A percentile compares a stretch with the other conserved stretches of the same genome.
Conservation (phyloP, 768 basidiomycete species). For the Phlebiopsis flavidoalba region DNA sequence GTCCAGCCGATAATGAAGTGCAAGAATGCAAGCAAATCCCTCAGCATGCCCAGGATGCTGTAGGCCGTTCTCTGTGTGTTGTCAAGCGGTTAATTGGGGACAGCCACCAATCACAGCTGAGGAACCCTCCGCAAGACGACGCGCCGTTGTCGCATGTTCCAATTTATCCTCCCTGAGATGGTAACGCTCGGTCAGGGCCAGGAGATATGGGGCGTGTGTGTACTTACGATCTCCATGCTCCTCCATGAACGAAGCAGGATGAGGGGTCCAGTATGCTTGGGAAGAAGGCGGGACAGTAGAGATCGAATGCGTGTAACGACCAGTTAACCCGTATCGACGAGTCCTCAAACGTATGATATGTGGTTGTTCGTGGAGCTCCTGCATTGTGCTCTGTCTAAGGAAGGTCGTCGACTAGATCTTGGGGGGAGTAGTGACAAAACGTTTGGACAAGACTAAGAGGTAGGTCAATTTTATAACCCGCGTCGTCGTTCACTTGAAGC, state of each 20-base stretch:
- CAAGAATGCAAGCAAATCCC: constrained; percentile 61
- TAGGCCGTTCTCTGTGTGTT: constrained; percentile 33
- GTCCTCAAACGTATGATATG: constrained; percentile 32
- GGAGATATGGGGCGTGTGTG: background rate
- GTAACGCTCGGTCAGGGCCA: background rate
- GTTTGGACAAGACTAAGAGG: too few relatives aligned
- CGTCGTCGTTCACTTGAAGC: too few relatives aligned
- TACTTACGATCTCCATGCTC: constrained; percentile 76
- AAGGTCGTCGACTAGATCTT: background rate
- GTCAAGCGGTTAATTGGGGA: constrained; percentile 81
- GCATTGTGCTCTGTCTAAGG: background rate
- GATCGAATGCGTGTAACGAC: constrained; percentile 52
- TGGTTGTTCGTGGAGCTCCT: constrained; percentile 13
- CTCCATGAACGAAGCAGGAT: constrained; percentile 78
- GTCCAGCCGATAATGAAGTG: constrained; percentile 48
- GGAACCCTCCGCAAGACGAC: constrained; percentile 43
- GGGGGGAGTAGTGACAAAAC: too few relatives aligned
- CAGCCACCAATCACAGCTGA: constrained; percentile 54
- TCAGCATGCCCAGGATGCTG: constrained; percentile 68
- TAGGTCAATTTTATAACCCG: too few relatives aligned
- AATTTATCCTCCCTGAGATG: constrained; percentile 65
- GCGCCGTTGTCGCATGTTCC: constrained; percentile 51
- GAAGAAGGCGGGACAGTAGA: constrained; percentile 35
- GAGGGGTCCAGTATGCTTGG: constrained; percentile 30
- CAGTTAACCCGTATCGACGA: constrained; percentile 21